Conservation (phyloP, 805 yeast species). For the Zygotorulaspora sp. region DNA sequence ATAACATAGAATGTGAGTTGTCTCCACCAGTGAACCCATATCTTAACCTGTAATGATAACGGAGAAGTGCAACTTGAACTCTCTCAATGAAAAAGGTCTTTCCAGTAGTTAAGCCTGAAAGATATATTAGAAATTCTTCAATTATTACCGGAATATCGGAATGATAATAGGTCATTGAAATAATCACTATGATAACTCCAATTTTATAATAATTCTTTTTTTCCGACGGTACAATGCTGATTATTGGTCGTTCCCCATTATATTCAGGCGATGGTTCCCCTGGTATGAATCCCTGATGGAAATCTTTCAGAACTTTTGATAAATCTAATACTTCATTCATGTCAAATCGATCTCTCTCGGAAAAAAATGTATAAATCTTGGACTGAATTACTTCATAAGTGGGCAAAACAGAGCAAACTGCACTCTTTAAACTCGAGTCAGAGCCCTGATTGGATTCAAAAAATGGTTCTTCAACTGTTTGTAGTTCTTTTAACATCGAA, state of each 20-base stretch:
- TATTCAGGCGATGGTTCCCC: constrained; percentile 4
- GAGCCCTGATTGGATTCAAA: constrained; percentile 6
- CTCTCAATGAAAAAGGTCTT: constrained; percentile 30
- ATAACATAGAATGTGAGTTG: constrained; percentile 20
- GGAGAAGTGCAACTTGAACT: constrained; percentile 26
- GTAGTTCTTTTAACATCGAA: constrained; percentile 20
- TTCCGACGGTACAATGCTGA: constrained; percentile 7
- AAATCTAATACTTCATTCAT: constrained; percentile 17
- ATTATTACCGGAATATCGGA: constrained; percentile 21
- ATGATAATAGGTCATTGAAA: constrained; percentile 19
- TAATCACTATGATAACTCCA: constrained; percentile 27
- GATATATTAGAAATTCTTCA: constrained; percentile 17
- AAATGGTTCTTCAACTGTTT: constrained; percentile 10
- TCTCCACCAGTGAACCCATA: constrained; percentile 26
- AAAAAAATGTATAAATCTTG: constrained; percentile 17
- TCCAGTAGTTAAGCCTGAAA: constrained; percentile 28
- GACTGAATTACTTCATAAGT: constrained; percentile 14
- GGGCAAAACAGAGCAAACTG: constrained; percentile 19
- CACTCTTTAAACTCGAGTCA: constrained; percentile 5
- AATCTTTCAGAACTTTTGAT: constrained; percentile 23
- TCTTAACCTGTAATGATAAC: constrained; percentile 10
- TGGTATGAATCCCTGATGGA: constrained; percentile 14
- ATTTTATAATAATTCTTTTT: constrained; percentile 29
- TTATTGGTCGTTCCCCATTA: constrained; percentile 5
- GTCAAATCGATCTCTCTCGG: constrained; percentile 10